Conservation (phyloP, 2,329 filamentous ascomycete species). For the Tolypocladium tropicale region DNA sequence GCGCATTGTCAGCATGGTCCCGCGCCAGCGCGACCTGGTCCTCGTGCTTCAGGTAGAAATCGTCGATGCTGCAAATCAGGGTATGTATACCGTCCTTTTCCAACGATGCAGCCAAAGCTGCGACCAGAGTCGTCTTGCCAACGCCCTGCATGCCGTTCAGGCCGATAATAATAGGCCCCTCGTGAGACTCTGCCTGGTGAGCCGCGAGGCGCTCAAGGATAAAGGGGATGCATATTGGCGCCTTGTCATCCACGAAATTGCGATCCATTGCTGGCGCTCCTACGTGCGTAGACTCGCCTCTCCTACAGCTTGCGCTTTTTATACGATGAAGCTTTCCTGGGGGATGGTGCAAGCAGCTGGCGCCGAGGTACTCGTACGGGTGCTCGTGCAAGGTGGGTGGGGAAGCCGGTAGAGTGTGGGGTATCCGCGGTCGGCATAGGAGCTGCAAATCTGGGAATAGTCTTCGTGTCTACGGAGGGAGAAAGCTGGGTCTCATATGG, state of each 20-base stretch:
- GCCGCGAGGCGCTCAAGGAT: slow-evolving; percentile 50
- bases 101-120: slow-evolving; percentile 52
- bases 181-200: slow-evolving; percentile 27
- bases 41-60: slow-evolving; percentile 71
- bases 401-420: neutral
- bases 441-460: neutral
- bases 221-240: slow-evolving; percentile 67
- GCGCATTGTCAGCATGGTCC: slow-evolving; percentile 57
- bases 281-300: neutral
- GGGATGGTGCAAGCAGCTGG: neutral
- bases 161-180: slow-evolving; percentile 66
- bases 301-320: neutral
- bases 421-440: neutral
- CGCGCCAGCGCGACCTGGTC: slow-evolving; percentile 56
- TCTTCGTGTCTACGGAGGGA: no score
- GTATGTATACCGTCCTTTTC: slow-evolving; percentile 48
- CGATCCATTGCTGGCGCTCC: neutral
- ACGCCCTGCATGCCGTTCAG: slow-evolving; percentile 88
- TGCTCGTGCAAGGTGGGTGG: no score
- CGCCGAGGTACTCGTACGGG: no score
- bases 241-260: slow-evolving; percentile 64
- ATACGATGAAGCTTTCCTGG: neutral
- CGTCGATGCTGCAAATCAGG: slow-evolving; percentile 73
- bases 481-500: no score
- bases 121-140: slow-evolving; percentile 83